A percentile compares a stretch with the other conserved stretches of the same genome.
phyloP scores from a whole-genome alignment of 1,284 basidiomycete genomes.

The Phellopilus nigrolimitatus region DNA sequence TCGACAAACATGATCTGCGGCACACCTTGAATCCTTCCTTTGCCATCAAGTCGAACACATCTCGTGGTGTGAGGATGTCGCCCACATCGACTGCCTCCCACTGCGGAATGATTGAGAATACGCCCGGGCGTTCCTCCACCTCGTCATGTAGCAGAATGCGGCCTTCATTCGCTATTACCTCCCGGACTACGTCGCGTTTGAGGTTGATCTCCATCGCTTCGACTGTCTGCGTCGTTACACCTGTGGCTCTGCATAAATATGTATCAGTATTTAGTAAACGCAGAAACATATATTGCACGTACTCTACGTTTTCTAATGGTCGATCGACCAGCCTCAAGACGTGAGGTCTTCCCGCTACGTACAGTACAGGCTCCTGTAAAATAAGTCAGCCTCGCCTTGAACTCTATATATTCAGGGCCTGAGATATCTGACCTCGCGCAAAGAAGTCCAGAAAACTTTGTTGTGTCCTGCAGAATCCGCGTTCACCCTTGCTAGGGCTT shows the following conservation, averaged over 20 bases:
- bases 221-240: slow-evolving; percentile 88
- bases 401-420: neutral
- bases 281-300: slow-evolving; percentile 29
- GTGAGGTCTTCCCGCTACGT: slow-evolving; percentile 86
- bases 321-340: slow-evolving; percentile 89
- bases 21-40: slow-evolving; percentile 74
- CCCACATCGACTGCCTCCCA: slow-evolving; percentile 84
- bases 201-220: slow-evolving; percentile 90
- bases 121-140: slow-evolving; percentile 87
- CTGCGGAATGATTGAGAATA: slow-evolving; percentile 81
- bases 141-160: slow-evolving; percentile 94
- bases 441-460: slow-evolving; percentile 83
- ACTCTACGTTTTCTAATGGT: slow-evolving; percentile 92
- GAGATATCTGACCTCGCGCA: slow-evolving; percentile 62
- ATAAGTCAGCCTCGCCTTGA: neutral
- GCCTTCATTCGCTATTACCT: slow-evolving; percentile 71
- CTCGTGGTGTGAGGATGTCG: slow-evolving; percentile 92
- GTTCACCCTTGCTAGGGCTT: slow-evolving; percentile 77
- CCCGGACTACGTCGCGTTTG: slow-evolving; percentile 86
- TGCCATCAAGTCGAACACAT: slow-evolving; percentile 72
- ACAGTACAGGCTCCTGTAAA: slow-evolving; percentile 86
- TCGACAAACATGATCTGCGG: slow-evolving; percentile 13
- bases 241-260: slow-evolving; percentile 79
- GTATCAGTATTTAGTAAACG: neutral
- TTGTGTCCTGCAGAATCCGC: slow-evolving; percentile 72